Percentiles rank a stretch among this genome's conserved stretches.
These are phyloP conservation scores for Acacia concinna DNA, from an alignment of 331 rosid genomes.

Conservation along the genomic window DNA sequence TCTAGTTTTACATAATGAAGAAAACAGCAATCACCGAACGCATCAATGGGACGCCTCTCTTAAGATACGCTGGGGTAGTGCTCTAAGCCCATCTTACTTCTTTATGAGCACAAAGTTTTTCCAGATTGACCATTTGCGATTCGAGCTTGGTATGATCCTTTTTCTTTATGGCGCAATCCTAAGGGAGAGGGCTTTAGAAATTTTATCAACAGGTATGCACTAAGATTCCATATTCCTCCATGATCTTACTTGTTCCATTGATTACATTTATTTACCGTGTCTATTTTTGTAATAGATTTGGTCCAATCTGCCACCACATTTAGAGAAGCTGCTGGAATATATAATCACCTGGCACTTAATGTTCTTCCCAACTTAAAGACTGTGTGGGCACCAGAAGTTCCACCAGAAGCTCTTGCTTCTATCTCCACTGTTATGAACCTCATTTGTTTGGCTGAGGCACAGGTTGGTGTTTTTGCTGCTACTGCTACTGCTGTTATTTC, in stretches of 20 bases:
- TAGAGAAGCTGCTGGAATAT: conserved; percentile 84
- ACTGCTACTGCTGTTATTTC: conserved; percentile 15
- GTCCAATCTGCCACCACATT: conserved; percentile 60
- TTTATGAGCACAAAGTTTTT: conserved; percentile 57
- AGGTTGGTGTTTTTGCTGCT: conserved; percentile 49
- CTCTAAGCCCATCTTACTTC: conserved; percentile 54
- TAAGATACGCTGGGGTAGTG: conserved; percentile 68
- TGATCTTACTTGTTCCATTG: background rate
- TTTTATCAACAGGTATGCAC: conserved; percentile 56
- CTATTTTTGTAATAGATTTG: conserved; percentile 49
- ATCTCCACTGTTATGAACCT: conserved; percentile 65
- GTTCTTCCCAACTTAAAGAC: conserved; percentile 52
- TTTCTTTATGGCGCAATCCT: conserved; percentile 69
- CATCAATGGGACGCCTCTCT: conserved; percentile 48
- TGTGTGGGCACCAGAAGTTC: conserved; percentile 47
- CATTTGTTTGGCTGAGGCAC: conserved; percentile 79
- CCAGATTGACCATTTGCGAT: conserved; percentile 54
- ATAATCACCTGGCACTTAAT: conserved; percentile 59
- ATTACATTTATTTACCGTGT: conserved; percentile 19
- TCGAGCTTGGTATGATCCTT: conserved; percentile 68
- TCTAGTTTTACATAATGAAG: conserved; percentile 43
- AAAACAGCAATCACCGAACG: conserved; percentile 28
- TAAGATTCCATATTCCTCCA: conserved; percentile 9
- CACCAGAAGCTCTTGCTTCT: conserved; percentile 60
- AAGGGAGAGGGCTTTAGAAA: conserved; percentile 69